Evolutionary conservation across 768 basidiomycete genomes (phyloP).

Genomic region (Mycena maculata): DNA sequence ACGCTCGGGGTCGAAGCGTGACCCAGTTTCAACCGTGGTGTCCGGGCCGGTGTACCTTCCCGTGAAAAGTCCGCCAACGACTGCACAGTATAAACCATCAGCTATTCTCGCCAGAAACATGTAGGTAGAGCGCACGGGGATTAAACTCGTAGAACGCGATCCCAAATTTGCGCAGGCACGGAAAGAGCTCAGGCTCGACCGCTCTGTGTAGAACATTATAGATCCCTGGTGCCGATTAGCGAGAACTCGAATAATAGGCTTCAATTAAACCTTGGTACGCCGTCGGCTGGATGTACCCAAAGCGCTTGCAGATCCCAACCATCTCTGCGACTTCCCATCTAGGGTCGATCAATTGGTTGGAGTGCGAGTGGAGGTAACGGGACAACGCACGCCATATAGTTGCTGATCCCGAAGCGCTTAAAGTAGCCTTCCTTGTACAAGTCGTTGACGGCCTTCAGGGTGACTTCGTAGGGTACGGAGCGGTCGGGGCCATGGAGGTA

Average conservation of each 20-base stretch:
- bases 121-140: constrained; percentile 52
- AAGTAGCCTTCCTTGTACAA: constrained; percentile 69
- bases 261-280: constrained; percentile 56
- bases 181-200: constrained; percentile 60
- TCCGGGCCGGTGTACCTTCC: constrained; percentile 58
- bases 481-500: constrained; percentile 74
- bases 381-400: constrained; percentile 60
- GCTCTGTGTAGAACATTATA: constrained; percentile 55
- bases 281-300: constrained; percentile 64
- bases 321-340: constrained; percentile 76
- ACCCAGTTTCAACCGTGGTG: constrained; percentile 58
- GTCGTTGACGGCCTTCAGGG: constrained; percentile 63
- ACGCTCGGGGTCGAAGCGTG: constrained; percentile 63
- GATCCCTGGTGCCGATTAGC: too few species aligned
- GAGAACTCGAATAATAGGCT: too few species aligned
- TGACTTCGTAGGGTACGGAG: constrained; percentile 66
- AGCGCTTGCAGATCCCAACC: constrained; percentile 65
- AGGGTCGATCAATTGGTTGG: neutral
- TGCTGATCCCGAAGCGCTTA: constrained; percentile 70
- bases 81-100: constrained; percentile 40
- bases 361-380: constrained; percentile 4
- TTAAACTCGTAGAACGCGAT: constrained; percentile 68
- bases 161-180: constrained; percentile 67
- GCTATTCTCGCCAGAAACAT: too few species aligned
- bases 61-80: constrained; percentile 70